phyloP scores from a whole-genome alignment of 805 yeast species.

The Nakazawaea peltata region DNA sequence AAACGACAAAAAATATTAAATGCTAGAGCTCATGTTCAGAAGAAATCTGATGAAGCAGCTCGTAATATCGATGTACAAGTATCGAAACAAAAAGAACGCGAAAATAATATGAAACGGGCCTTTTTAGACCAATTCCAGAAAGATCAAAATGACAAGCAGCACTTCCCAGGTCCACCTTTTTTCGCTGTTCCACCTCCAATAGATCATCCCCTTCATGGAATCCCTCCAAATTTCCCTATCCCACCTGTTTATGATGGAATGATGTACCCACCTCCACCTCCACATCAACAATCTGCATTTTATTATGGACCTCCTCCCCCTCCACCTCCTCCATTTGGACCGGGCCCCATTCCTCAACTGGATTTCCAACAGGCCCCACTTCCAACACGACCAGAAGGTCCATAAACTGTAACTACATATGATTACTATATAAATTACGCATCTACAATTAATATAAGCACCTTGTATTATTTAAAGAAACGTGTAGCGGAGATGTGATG shows the following conservation, averaged over 20 bases:
- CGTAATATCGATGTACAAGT: neutral
- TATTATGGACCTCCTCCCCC: neutral
- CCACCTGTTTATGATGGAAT: too few species aligned
- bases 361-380: neutral
- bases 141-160: neutral
- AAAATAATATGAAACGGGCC: too few species aligned
- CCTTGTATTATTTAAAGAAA: too few species aligned
- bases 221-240: too few species aligned
- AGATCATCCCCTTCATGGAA: too few species aligned
- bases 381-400: neutral
- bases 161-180: neutral
- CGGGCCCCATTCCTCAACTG: neutral
- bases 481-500: too few species aligned
- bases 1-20: constrained; percentile 1
- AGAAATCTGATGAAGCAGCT: neutral
- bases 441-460: too few species aligned
- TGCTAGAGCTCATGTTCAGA: neutral
- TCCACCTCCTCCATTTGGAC: neutral
- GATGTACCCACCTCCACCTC: neutral
- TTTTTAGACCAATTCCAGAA: too few species aligned
- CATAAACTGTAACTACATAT: too few species aligned
- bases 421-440: too few species aligned
- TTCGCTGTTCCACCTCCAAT: neutral
- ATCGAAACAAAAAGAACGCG: constrained; percentile 13
- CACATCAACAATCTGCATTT: neutral